Evolutionary conservation across 768 basidiomycete species (phyloP), one percentile per base, ranked within the genome.

Genomic region (Brasilioporus rufonigricans): DNA sequence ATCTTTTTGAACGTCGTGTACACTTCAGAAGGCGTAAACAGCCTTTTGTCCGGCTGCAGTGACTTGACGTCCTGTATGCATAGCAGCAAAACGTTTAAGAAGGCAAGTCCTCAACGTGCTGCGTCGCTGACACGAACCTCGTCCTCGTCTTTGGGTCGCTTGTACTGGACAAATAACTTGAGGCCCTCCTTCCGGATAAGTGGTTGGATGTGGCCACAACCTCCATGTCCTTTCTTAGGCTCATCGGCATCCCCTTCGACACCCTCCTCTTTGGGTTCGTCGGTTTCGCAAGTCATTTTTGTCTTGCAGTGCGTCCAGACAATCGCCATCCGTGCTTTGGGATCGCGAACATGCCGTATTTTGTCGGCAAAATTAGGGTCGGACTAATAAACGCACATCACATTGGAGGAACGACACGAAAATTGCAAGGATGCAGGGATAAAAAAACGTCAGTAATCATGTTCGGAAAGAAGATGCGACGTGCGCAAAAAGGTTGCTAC

Each of bases 1-100:
- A 98, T 93, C 81, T 98, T 98, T 75, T 92, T 91, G 71, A 98
- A 85, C n/a, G 91, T 86, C 40, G 88, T 89, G 72, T 94, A 91
- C n/a, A 91, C 90, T 64, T 96, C 93, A 5, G 85, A 84, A 3
- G 94, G 89, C 0, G 89, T 85, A 60, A 96, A 85, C 10, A 86
- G 70, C 51, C 91, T 81, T 66, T 90, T 92, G 66, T 93, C 91
- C 8, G 90, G 88, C 66, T 91, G 89, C 59, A 87, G 63, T 31
- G 84, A 82, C 73, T 92, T 93, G 59, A 84, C 76, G 59, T 93
- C 91, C 91, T 93, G 64, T 53, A 56, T 46, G 24, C 23, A 38
- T 12, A 52, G 50, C 11, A 27, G 21, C 9, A 21, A 11, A 8
- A 10, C 39, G n/a, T 55, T 65, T 9, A 69, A 59, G 19, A 50